Evolutionary conservation across 2,329 filamentous ascomycete species (phyloP), one percentile per base, ranked within the genome.

Genomic region (Thelonectria discophora): DNA sequence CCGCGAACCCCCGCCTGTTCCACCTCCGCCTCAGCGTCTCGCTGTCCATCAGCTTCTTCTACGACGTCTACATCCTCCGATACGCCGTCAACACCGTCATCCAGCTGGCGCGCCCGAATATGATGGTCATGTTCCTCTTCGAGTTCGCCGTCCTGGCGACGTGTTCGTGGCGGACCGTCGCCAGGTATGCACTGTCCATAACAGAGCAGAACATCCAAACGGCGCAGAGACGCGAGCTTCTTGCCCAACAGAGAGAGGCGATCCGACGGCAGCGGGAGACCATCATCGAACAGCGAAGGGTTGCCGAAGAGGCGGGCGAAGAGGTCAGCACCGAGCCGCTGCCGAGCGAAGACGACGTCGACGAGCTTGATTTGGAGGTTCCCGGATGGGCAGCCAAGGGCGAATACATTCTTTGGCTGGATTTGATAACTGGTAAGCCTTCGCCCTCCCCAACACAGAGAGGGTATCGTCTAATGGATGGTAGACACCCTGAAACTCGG

Each of bases 41-140:
- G 45, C 83, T 99, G 48, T 73, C 90, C 2, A 77, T 97, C 55
- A 94, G 94, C 65, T 84, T 97, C 60, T 69, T 88, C 15, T 97
- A 97, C 79, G 91, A 97, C 73, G 75, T 88, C 21, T 90, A 85
- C 74, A 88, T 99, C 79, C 87, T 97, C 66, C 85, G 84, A 50
- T 97, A 97, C 76, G 90, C 91, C 60, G 84, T 97, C 63, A 86
- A 88, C 27, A 92, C 90, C 0, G 94, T 98, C 32, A 88, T 97
- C 51, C 88, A 91, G 60, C 89, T 96, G 74, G 92, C 94, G 2
- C 86, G 91, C n/a, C 93, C 94, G 0, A 95, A 96, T 61, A 98
- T 99, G 91, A 99, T 98, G 93, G 93, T 99, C 65, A 98, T 99
- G 93, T 99, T 99, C 73, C 88, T 96, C 6, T 99, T 99, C 71